Percentiles rank a stretch among this genome's conserved stretches.
Conservation (phyloP, 2,329 filamentous ascomycete genomes). For the Pseudonectria foliicola region DNA sequence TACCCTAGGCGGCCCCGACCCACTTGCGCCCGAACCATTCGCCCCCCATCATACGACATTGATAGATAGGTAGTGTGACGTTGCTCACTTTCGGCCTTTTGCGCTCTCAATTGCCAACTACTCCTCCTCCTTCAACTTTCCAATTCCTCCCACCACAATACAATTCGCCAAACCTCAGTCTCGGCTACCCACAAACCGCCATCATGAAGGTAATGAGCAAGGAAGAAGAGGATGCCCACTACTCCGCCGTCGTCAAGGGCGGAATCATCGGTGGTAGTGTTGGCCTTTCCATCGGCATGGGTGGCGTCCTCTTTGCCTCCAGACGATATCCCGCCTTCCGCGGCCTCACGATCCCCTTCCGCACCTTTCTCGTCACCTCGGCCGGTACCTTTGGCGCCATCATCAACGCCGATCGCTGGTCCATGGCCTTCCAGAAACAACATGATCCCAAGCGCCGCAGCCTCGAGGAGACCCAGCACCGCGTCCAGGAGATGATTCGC, state of each 20-base stretch:
- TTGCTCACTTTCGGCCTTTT: not conserved
- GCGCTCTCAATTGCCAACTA: not conserved
- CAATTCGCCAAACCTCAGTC: not conserved
- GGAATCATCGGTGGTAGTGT: constrained; percentile 65
- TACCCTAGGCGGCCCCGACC: not conserved
- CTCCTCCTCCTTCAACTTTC: not conserved
- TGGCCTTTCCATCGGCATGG: constrained; percentile 60
- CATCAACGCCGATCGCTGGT: constrained; percentile 71
- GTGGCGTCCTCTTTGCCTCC: constrained; percentile 60
- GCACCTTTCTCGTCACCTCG: constrained; percentile 81
- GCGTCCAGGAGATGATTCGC: constrained; percentile 47
- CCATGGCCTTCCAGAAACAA: constrained; percentile 57
- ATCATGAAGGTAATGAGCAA: constrained; percentile 93
- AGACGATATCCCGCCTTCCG: constrained; percentile 72
- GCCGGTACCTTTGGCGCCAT: constrained; percentile 80
- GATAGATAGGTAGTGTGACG: constrained; percentile 11
- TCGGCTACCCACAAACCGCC: constrained; percentile 13
- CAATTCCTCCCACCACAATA: not conserved
- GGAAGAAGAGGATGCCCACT: constrained; percentile 86
- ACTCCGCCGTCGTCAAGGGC: constrained; percentile 71
- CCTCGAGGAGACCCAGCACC: constrained; percentile 51
- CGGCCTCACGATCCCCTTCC: constrained; percentile 79
- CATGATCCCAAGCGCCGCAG: constrained; percentile 63
- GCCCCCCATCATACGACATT: constrained; percentile 2
- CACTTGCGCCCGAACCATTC: not conserved